Percentiles rank a stretch among this genome's conserved stretches.
Evolutionary conservation across 2,329 filamentous ascomycete genomes (phyloP).

Genomic region (Capronia americana): DNA sequence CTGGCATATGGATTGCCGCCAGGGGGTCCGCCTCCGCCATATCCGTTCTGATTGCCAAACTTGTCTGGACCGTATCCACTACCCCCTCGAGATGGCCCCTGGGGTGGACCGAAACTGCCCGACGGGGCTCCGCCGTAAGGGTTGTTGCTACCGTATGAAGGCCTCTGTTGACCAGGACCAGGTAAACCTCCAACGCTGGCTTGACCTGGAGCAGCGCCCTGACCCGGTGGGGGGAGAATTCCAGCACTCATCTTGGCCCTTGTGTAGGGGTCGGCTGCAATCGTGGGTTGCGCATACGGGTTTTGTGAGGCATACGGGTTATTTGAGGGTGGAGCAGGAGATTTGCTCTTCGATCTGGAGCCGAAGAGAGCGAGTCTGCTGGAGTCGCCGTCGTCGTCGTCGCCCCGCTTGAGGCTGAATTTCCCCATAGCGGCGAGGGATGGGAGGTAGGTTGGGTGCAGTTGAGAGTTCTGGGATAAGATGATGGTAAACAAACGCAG

Average conservation of each 20-base stretch:
- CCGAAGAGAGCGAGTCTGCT: slow-evolving; percentile 66
- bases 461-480: neutral
- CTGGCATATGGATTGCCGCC: slow-evolving; percentile 48
- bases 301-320: slow-evolving; percentile 55
- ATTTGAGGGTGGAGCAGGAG: slow-evolving; percentile 53
- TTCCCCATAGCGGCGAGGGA: slow-evolving; percentile 45
- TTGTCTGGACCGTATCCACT: slow-evolving; percentile 50
- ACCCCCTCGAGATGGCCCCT: slow-evolving; percentile 26
- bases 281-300: slow-evolving; percentile 62
- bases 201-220: slow-evolving; percentile 13
- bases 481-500: neutral
- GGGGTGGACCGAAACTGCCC: slow-evolving; percentile 38
- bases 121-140: slow-evolving; percentile 30
- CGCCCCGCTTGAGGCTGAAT: slow-evolving; percentile 60
- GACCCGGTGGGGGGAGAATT: slow-evolving; percentile 46
- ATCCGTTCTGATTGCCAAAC: slow-evolving; percentile 58
- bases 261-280: slow-evolving; percentile 61
- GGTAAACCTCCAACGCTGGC: slow-evolving; percentile 34
- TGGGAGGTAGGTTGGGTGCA: neutral
- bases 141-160: slow-evolving; percentile 27
- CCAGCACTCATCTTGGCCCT: slow-evolving; percentile 54
- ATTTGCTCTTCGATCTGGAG: slow-evolving; percentile 61
- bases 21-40: slow-evolving; percentile 48
- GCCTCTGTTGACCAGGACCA: slow-evolving; percentile 34
- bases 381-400: slow-evolving; percentile 56